phyloP scores from a whole-genome alignment of 2,329 filamentous ascomycete species.

The Epichloe festucae region DNA sequence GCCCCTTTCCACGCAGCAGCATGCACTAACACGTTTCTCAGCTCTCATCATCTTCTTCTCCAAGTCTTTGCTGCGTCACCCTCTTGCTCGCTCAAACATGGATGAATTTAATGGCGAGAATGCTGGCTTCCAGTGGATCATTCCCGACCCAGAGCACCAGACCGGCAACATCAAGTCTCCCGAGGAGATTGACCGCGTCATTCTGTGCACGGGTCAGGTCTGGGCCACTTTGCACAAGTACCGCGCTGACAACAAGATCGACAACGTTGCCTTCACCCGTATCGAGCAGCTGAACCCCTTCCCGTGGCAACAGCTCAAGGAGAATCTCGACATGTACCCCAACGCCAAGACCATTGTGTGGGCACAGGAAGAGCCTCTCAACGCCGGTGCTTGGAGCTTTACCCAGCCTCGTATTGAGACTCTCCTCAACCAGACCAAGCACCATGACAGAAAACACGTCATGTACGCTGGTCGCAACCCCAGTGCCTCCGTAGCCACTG shows the following conservation, averaged over 20 bases:
- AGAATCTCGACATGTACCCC: conserved; percentile 93
- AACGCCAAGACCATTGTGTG: conserved; percentile 97
- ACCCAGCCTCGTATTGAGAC: conserved; percentile 97
- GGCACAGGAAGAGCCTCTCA: conserved; percentile 95
- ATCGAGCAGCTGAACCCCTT: conserved; percentile 98
- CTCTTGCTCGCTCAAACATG: conserved; percentile 75
- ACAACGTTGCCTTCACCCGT: conserved; percentile 86
- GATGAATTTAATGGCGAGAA: conserved; percentile 77
- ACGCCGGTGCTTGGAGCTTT: conserved; percentile 93
- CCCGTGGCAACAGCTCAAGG: conserved; percentile 92
- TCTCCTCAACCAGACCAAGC: conserved; percentile 78
- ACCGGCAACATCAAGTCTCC: conserved; percentile 59
- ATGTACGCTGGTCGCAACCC: conserved; percentile 94
- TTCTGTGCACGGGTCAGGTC: conserved; percentile 90
- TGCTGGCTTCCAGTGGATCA: conserved; percentile 94
- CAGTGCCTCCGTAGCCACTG: conserved; percentile 86
- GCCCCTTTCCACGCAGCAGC: neutral
- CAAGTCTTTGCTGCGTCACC: conserved; percentile 90
- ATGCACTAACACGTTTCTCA: conserved; percentile 19
- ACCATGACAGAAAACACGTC: conserved; percentile 89
- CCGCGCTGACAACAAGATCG: conserved; percentile 73
- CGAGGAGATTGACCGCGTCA: conserved; percentile 84
- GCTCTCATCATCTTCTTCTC: conserved; percentile 97
- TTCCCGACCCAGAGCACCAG: conserved; percentile 77
- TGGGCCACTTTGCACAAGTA: conserved; percentile 85